Percentiles rank a stretch among this genome's conserved stretches.
Evolutionary conservation across 78 protist species (phyloP).

Genomic region (Mastigamoeba balamuthi): DNA sequence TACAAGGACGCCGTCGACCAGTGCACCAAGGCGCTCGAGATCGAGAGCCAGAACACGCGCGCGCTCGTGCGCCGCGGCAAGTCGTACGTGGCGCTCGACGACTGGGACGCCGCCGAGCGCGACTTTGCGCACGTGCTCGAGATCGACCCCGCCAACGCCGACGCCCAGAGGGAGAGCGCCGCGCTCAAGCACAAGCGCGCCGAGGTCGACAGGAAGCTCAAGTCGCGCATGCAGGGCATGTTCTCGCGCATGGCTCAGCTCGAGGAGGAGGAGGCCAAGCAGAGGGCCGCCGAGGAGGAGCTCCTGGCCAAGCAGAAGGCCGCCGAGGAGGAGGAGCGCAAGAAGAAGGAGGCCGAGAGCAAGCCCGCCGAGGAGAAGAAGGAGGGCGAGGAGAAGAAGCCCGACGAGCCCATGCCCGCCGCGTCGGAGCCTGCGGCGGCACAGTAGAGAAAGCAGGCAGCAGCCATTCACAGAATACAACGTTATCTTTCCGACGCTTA

Average conservation of each 20-base stretch:
- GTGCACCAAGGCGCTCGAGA: slow-evolving; percentile 19
- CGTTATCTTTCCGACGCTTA: too few relatives aligned
- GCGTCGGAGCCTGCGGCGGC: too few relatives aligned
- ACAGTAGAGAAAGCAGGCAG: too few relatives aligned
- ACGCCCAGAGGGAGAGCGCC: not conserved
- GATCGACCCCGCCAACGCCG: not conserved
- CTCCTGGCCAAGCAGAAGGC: too few relatives aligned
- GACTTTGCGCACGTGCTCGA: slow-evolving; percentile 17
- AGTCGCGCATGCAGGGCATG: not conserved
- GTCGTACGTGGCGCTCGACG: not conserved
- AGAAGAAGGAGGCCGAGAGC: too few relatives aligned
- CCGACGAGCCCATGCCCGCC: too few relatives aligned
- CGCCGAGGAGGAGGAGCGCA: too few relatives aligned
- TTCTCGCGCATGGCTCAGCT: not conserved
- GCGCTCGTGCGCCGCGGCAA: slow-evolving; percentile 54
- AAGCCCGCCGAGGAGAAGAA: too few relatives aligned
- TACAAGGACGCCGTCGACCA: not conserved
- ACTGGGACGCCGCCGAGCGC: slow-evolving; percentile 19
- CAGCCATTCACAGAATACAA: too few relatives aligned
- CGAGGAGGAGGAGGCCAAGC: not conserved
- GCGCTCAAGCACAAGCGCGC: not conserved
- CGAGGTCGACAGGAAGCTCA: not conserved
- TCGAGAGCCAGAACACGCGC: slow-evolving; percentile 32
- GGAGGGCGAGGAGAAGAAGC: too few relatives aligned
- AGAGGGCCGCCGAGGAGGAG: too few relatives aligned